phyloP scores from a whole-genome alignment of 164 flowering plant species.

The Buxus sempervirens region DNA sequence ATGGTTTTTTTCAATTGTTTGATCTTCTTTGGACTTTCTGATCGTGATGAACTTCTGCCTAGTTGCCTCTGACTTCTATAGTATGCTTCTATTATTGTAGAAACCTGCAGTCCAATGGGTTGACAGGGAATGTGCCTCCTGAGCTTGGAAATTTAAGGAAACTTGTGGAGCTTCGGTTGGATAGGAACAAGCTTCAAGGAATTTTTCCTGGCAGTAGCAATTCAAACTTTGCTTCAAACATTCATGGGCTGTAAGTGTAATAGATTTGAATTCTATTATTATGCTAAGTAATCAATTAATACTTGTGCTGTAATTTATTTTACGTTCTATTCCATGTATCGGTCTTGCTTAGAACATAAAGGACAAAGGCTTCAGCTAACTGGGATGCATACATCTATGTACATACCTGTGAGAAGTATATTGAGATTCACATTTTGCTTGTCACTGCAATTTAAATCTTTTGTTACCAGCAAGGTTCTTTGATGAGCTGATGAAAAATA shows the following conservation, averaged over 20 bases:
- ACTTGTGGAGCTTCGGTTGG: constrained; percentile 66
- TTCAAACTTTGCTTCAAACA: constrained; percentile 26
- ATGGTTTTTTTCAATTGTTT: constrained; percentile 8
- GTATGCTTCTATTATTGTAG: constrained; percentile 33
- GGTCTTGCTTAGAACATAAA: not conserved
- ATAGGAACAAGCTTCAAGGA: constrained; percentile 84
- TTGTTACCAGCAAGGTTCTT: no score
- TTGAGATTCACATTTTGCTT: no score
- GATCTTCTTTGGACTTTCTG: not conserved
- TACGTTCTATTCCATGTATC: not conserved
- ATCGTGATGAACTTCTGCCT: no score
- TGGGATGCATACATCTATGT: not conserved
- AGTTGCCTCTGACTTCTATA: not conserved
- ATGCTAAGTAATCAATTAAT: not conserved
- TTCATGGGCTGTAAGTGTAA: constrained; percentile 52
- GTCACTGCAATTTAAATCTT: no score
- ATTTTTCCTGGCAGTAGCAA: constrained; percentile 47
- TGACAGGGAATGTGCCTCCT: constrained; percentile 66
- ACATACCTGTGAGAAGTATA: not conserved
- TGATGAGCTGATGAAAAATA: no score
- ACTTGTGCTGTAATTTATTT: not conserved
- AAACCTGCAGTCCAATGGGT: constrained; percentile 76
- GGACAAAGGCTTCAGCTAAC: not conserved
- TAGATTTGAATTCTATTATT: not conserved
- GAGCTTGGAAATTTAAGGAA: constrained; percentile 61